phyloP scores from a whole-genome alignment of 495 filamentous ascomycete genomes.

The Cercophora sp. region DNA sequence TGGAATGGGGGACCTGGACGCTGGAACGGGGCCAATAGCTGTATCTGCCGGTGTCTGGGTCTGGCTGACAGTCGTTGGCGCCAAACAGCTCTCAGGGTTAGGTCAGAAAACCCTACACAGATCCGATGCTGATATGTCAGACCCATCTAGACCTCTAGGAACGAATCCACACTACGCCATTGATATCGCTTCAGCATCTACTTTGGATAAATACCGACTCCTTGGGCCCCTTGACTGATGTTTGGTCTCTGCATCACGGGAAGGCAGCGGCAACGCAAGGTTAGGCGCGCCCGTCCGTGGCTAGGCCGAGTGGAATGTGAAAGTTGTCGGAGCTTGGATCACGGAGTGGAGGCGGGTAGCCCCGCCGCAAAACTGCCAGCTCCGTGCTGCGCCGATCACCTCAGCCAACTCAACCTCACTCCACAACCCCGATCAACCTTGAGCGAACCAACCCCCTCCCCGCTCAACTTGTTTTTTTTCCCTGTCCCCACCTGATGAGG shows the following conservation, averaged over 20 bases:
- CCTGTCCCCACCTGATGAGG: no score
- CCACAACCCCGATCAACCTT: no score
- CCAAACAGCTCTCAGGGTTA: not conserved
- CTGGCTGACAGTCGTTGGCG: not conserved
- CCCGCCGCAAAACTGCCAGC: no score
- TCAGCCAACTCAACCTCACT: not conserved
- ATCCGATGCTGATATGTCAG: not conserved
- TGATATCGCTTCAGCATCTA: not conserved
- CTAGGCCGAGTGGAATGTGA: no score
- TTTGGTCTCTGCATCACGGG: not conserved
- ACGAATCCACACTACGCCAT: not conserved
- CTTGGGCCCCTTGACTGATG: not conserved
- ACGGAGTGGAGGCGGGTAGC: slow-evolving; percentile 1
- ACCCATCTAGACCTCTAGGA: no score
- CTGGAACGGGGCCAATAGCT: no score
- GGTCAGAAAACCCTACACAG: slow-evolving; percentile 4
- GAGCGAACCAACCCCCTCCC: no score
- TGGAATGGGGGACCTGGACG: no score
- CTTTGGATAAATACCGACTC: slow-evolving; percentile 2
- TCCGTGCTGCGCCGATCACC: not conserved
- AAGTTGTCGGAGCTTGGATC: not conserved
- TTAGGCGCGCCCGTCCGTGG: not conserved
- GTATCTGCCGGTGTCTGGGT: slow-evolving; percentile 3
- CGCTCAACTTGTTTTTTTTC: no score
- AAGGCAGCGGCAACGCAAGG: not conserved